phyloP scores from a whole-genome alignment of 164 flowering plant genomes.

The Saururus chinensis region DNA sequence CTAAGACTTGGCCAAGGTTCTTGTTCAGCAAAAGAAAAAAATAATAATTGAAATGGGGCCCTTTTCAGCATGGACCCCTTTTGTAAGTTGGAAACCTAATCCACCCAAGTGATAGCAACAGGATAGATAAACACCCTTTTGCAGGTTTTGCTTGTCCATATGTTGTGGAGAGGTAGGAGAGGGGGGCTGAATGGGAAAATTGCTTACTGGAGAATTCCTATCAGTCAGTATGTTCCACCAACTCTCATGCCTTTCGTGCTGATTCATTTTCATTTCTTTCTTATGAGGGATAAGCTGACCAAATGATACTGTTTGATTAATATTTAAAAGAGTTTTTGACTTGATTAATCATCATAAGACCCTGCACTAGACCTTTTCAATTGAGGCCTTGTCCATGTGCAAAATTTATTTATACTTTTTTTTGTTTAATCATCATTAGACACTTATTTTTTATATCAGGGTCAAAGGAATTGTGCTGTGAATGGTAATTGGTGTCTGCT shows the following conservation, averaged over 20 bases:
- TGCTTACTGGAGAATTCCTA: not conserved
- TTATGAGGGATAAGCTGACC: not conserved
- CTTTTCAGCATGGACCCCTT: not conserved
- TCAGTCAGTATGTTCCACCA: not conserved
- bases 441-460: not conserved
- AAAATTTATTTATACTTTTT: too few relatives aligned
- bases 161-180: not conserved
- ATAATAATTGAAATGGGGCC: not conserved
- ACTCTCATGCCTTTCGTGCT: not conserved
- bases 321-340: too few relatives aligned
- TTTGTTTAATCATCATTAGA: not conserved
- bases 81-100: not conserved
- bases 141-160: not conserved
- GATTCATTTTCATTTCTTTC: not conserved
- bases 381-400: too few relatives aligned
- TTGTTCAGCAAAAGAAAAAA: not conserved
- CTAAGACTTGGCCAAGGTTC: not conserved
- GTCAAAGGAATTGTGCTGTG: not conserved
- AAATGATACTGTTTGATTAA: too few relatives aligned
- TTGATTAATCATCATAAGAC: too few relatives aligned
- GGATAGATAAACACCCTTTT: not conserved
- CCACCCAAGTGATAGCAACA: not conserved
- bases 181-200: not conserved
- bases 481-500: not conserved
- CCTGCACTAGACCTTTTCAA: too few relatives aligned